phyloP scores from a whole-genome alignment of 345 rosid genomes.

The Aethionema arabicum region DNA sequence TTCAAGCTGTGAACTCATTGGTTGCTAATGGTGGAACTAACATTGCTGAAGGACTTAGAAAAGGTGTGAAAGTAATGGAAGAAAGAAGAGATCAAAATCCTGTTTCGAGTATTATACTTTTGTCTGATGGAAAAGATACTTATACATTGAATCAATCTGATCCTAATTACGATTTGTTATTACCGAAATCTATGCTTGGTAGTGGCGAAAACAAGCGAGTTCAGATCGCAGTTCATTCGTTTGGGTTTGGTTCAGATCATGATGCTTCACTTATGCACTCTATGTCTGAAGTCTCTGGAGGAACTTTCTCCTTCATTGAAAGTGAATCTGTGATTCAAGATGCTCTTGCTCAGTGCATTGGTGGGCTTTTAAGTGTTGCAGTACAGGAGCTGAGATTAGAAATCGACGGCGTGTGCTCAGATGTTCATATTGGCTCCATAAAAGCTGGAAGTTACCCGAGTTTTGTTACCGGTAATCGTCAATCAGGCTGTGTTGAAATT shows the following conservation, averaged over 20 bases:
- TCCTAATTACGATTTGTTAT: conserved; percentile 60
- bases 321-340: conserved; percentile 87
- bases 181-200: conserved; percentile 61
- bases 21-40: conserved; percentile 96
- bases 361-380: conserved; percentile 93
- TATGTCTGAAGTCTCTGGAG: conserved; percentile 83
- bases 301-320: conserved; percentile 95
- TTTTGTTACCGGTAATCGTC: conserved; percentile 46
- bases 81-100: conserved; percentile 83
- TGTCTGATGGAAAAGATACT: conserved; percentile 93
- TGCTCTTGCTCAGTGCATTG: conserved; percentile 98
- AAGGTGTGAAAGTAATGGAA: conserved; percentile 89
- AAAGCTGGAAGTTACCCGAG: conserved; percentile 79
- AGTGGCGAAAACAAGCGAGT: conserved; percentile 53
- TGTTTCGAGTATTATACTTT: conserved; percentile 78
- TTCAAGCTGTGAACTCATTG: conserved; percentile 85
- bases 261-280: conserved; percentile 95
- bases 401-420: conserved; percentile 53
- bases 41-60: conserved; percentile 89
- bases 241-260: conserved; percentile 93
- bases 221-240: conserved; percentile 84
- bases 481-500: conserved; percentile 58
- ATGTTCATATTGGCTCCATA: conserved; percentile 53
- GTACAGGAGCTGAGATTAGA: conserved; percentile 79
- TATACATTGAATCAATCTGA: conserved; percentile 59